Base-by-base conservation (phyloP, 1,139 yeast species). In the Nadsonia starkeyi-henricii region DNA sequence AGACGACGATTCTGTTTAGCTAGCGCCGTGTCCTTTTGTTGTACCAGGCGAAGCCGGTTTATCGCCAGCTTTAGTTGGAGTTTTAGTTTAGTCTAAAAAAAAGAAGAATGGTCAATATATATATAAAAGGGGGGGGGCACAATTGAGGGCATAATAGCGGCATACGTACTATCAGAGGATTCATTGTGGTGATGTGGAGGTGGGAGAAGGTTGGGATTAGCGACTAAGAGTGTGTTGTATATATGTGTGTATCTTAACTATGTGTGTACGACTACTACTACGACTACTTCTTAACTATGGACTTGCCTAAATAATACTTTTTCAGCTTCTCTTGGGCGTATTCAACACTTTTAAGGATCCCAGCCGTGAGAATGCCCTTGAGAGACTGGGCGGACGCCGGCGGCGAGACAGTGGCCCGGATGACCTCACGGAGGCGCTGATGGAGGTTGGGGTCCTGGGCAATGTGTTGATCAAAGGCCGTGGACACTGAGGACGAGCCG, bases 331-430 rank as follows among this genome's bases (percentile, higher is more conserved):
- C 96, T 62, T 76, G 66, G 3, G 95, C 91, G 64, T 91, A 91
- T 55, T 73, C 75, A 45, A 78, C 62, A 18, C 94, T 79, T 61
- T 85, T 83, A 30, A 70, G 61, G 1, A 85, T 50, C 1, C 99
- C 98, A 1, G 97, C 96, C 2, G 95, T 86, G 42, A 85, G 68
- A 2, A 91, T 58, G 0, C 99, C 98, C 62, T 89, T 88, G 20
- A 79, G 57, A 30, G 86, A 78, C 64, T 93, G 98, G 15, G 78
- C 64, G 13, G 82, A 59, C 17, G 95, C 84, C 13, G 94, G 84
- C 56, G 71, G 67, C 30, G 75, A 70, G 12, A 89, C 89, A 0
- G 85, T 83, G 36, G 71, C 65, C 54, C 73, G 71, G 28, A 91
- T 71, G 15, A 70, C 65, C 23, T 63, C 62, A 3, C 68, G 60